Evolutionary conservation across 129 eudicot genomes (phyloP).

Genomic region (Tanacetum coccineum): DNA sequence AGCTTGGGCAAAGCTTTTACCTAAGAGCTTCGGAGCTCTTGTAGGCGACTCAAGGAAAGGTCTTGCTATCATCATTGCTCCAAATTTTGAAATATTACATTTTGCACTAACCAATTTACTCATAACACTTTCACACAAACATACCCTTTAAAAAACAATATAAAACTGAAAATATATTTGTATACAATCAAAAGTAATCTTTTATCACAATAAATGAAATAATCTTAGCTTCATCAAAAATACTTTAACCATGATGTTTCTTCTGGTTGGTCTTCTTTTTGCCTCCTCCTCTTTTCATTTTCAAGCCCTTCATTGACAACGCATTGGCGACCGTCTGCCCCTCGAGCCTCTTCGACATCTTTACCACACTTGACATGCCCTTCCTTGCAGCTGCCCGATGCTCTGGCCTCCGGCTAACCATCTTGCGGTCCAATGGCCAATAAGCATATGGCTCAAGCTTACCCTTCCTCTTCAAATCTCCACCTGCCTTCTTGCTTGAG

Average conservation of each 20-base stretch:
- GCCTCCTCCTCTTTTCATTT: conserved; percentile 34
- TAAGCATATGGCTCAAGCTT: conserved; percentile 97
- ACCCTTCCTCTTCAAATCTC: conserved; percentile 88
- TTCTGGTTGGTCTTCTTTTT: conserved; percentile 42
- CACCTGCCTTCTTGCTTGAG: conserved; percentile 93
- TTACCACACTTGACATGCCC: conserved; percentile 92
- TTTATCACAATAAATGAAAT: background rate
- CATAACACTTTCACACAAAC: background rate
- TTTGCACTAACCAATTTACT: no score
- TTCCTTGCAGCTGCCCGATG: conserved; percentile 90
- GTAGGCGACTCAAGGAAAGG: no score
- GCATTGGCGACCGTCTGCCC: conserved; percentile 76
- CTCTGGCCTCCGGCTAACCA: conserved; percentile 94
- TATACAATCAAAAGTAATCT: background rate
- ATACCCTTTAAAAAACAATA: no score
- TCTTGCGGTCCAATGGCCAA: conserved; percentile 97
- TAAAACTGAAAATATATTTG: background rate
- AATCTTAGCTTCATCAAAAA: no score
- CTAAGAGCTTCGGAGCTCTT: no score
- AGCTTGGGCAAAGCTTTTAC: no score
- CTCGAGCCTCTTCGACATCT: conserved; percentile 65
- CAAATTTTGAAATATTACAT: no score
- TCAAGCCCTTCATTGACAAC: conserved; percentile 43
- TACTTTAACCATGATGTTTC: conserved; percentile 14
- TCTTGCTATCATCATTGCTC: no score